Base-by-base conservation (phyloP, 1,139 yeast genomes). In the Pichia cactophila region DNA sequence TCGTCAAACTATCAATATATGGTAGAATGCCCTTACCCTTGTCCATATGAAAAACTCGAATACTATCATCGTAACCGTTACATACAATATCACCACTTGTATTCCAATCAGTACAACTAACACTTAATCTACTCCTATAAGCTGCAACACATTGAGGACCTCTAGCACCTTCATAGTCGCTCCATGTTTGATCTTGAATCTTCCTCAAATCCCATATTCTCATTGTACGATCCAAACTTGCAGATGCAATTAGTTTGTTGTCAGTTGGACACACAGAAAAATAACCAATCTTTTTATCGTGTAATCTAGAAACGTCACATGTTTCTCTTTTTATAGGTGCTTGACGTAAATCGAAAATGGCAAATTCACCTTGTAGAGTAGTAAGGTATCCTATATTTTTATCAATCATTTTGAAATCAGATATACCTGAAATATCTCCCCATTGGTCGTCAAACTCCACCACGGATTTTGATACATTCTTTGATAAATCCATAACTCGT, bases 261-360 rank as follows among this genome's bases (percentile, higher is more conserved):
- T 77, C 69, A 40, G 71, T 68, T 1, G 97, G 97, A 59, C 87
- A 88, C 26, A 87, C 76, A 1, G 84, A 65, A 64, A 92, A 86
- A 1, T 94, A 88, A 0, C 97, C 97, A 50, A 90, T 88, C 62
- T 92, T 92, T 63, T 90, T 89, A 60, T 87, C 95, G 52, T 89
- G 89, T 33, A 88, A 66, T 55, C 95, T 73, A 37, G 80, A 68
- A 12, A 79, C 65, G 12, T 68, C 63, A 20, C 63, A 61, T 14
- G 58, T 58, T 7, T 61, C 58, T 41, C 70, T 62, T 39, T 54
- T 56, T 4, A 51, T 45, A 9, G 58, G 56, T 14, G 66, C 61
- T n/a, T 73, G 69, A 55, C 97, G 72, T 9, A 80, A 52, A 64
- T 90, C 97, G 53, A 83, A 74, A 29, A 72, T 74, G 37, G 85